Percentiles rank a stretch among this genome's conserved stretches.
These are phyloP conservation scores for Carex cristatella DNA, from an alignment of 176 grass and related monocot species.

Conservation along the genomic window DNA sequence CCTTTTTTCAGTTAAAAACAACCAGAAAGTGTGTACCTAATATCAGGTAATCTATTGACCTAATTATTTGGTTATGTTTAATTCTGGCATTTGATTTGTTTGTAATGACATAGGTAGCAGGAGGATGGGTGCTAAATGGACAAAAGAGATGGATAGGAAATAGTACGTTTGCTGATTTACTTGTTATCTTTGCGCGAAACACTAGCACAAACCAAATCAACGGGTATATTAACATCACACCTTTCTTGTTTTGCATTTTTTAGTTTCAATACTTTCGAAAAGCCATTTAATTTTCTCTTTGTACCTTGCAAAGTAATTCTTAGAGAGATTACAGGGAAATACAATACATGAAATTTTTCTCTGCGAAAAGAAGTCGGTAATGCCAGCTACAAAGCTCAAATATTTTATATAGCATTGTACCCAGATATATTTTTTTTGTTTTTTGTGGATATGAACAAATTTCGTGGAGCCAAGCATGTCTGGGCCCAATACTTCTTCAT, in stretches of 20 bases:
- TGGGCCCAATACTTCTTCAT: not conserved
- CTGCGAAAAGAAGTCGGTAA: not conserved
- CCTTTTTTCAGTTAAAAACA: not conserved
- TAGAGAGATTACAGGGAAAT: not conserved
- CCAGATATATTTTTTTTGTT: not conserved
- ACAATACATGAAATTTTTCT: not conserved
- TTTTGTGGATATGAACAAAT: not conserved
- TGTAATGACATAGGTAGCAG: conserved; percentile 58
- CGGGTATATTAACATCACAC: conserved; percentile 37
- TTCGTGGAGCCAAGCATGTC: not conserved
- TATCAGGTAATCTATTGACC: not conserved
- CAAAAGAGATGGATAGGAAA: conserved; percentile 99
- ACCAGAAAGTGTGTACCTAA: not conserved
- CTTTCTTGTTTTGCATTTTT: not conserved
- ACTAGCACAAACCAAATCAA: conserved; percentile 83
- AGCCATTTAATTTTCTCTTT: not conserved
- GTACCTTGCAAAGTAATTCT: not conserved
- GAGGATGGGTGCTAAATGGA: conserved; percentile 82
- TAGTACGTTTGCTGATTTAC: conserved; percentile 86
- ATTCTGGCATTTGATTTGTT: conserved; percentile 12
- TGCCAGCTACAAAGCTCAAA: not conserved
- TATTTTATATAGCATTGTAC: not conserved
- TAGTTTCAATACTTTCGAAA: not conserved
- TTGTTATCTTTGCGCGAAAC: conserved; percentile 81
- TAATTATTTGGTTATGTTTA: not conserved